Conservation (phyloP, 495 filamentous ascomycete species). For the Hypoxylon lienhwacheense region DNA sequence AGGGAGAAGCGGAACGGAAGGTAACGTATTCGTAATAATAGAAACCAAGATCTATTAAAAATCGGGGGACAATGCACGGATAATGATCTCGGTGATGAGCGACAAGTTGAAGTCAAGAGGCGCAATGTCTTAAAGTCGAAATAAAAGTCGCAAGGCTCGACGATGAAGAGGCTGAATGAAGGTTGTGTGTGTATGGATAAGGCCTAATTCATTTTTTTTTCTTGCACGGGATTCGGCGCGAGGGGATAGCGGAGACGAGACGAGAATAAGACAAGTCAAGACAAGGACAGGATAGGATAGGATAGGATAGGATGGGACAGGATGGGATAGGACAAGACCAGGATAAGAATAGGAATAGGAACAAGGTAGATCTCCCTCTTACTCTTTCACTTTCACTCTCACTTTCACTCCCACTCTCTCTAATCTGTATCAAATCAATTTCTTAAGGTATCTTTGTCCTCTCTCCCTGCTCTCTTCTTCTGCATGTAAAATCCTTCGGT, state of each 20-base stretch:
- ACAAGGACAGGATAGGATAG: no score
- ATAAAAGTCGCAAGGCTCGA: not conserved
- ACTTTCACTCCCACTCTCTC: no score
- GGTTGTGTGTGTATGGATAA: no score
- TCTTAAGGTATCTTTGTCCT: no score
- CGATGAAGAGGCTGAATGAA: not conserved
- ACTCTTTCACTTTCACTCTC: no score
- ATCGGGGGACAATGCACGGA: slow-evolving; percentile 3
- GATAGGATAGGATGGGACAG: no score
- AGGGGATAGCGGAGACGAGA: slow-evolving; percentile 6
- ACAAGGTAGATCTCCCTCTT: no score
- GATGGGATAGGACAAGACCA: no score
- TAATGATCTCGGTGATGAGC: not conserved
- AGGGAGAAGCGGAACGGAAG: not conserved
- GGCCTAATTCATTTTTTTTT: slow-evolving; percentile 1
- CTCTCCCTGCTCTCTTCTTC: slow-evolving; percentile 6
- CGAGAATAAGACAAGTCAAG: no score
- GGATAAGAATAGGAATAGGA: no score
- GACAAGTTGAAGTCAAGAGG: no score
- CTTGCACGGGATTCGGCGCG: slow-evolving; percentile 1
- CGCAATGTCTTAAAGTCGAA: not conserved
- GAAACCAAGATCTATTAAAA: not conserved
- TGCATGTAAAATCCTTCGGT: slow-evolving; percentile 5
- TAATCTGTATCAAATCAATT: no score
- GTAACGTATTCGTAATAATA: slow-evolving; percentile 1